These are phyloP conservation scores for Cercospora citrullina DNA, from an alignment of 2,329 filamentous ascomycete genomes.

Conservation along the genomic window DNA sequence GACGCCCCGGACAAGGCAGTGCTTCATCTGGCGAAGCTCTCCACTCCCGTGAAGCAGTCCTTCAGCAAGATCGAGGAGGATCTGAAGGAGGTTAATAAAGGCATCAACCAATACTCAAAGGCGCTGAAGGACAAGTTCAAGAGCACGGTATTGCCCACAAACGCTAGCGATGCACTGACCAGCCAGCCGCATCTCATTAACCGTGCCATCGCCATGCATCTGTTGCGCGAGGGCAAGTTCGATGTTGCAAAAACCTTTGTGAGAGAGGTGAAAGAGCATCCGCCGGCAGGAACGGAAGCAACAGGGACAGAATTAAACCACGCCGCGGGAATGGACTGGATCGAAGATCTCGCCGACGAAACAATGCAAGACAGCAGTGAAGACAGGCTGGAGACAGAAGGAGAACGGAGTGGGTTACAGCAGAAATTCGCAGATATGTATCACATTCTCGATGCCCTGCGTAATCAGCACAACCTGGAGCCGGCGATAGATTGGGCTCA, in stretches of 20 bases:
- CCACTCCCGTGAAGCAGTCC: conserved; percentile 78
- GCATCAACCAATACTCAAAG: conserved; percentile 80
- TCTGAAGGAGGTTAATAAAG: conserved; percentile 78
- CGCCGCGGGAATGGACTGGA: conserved; percentile 24
- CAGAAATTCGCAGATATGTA: conserved; percentile 88
- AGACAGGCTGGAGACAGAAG: conserved; percentile 20
- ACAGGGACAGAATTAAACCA: conserved; percentile 16
- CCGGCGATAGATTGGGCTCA: conserved; percentile 89
- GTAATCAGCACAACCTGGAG: conserved; percentile 66
- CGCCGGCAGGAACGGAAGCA: conserved; percentile 2
- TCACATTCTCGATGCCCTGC: conserved; percentile 76
- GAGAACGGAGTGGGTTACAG: conserved; percentile 57
- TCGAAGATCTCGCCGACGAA: conserved; percentile 28
- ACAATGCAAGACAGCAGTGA: conserved; percentile 24
- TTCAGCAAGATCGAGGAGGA: conserved; percentile 79
- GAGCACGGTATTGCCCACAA: conserved; percentile 68
- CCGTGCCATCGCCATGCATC: conserved; percentile 92
- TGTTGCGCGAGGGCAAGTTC: conserved; percentile 93
- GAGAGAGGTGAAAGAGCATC: conserved; percentile 53
- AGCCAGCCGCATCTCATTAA: conserved; percentile 78
- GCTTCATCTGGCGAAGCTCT: conserved; percentile 76
- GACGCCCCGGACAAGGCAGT: conserved; percentile 69
- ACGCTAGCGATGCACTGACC: conserved; percentile 76
- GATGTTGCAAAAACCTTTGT: conserved; percentile 83
- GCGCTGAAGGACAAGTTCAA: conserved; percentile 78